These are phyloP conservation scores for Suillus plorans DNA, from an alignment of 768 basidiomycete species.

Conservation along the genomic window DNA sequence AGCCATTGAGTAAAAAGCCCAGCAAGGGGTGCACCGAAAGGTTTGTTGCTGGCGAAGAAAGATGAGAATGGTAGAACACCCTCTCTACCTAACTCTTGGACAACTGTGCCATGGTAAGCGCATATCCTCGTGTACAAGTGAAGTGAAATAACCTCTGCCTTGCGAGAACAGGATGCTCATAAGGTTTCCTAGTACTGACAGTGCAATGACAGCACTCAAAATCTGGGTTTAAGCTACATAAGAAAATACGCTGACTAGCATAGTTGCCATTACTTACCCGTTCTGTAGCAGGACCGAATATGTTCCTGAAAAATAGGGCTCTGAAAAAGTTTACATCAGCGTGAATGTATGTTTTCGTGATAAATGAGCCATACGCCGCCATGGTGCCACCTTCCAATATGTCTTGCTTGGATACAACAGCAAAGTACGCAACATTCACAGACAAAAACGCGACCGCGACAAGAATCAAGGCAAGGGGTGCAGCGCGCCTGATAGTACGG, in stretches of 20 bases:
- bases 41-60: constrained; percentile 70
- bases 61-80: constrained; percentile 65
- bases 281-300: constrained; percentile 64
- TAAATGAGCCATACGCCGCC: constrained; percentile 54
- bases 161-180: constrained; percentile 64
- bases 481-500: constrained; percentile 67
- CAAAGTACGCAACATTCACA: constrained; percentile 73
- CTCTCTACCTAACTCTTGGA: constrained; percentile 74
- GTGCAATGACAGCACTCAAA: constrained; percentile 59
- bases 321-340: constrained; percentile 28
- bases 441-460: constrained; percentile 62
- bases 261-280: constrained; percentile 37
- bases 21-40: constrained; percentile 64
- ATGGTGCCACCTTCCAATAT: constrained; percentile 64
- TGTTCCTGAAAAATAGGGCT: constrained; percentile 71
- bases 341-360: not conserved
- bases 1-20: constrained; percentile 65
- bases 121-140: not conserved
- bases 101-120: constrained; percentile 40
- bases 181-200: constrained; percentile 66
- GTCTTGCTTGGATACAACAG: constrained; percentile 68
- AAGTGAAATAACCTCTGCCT: constrained; percentile 50
- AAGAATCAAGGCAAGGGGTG: constrained; percentile 60
- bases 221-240: constrained; percentile 33
- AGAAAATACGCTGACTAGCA: not conserved